Conservation (phyloP, 176 grass and related monocot genomes). For the Oryza glaberrima region DNA sequence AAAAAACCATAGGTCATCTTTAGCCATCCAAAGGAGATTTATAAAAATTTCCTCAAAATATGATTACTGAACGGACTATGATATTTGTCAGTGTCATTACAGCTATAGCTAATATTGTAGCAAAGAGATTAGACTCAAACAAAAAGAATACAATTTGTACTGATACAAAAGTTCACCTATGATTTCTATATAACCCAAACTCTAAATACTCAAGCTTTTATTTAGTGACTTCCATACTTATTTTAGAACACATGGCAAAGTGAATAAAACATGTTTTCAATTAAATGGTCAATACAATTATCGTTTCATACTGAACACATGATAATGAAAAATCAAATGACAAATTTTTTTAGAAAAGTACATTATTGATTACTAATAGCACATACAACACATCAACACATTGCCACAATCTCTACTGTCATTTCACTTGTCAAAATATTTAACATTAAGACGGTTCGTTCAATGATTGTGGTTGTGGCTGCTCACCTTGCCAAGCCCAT, state of each 20-base stretch:
- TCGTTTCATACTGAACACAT: not conserved
- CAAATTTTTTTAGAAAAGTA: not conserved
- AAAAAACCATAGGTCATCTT: not conserved
- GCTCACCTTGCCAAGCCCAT: conserved; percentile 89
- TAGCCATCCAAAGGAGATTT: not conserved
- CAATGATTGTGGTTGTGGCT: conserved; percentile 22
- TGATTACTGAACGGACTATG: not conserved
- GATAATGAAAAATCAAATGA: conserved; percentile 17
- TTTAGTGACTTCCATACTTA: not conserved
- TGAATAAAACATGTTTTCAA: not conserved
- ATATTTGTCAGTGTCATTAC: not conserved
- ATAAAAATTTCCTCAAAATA: not conserved
- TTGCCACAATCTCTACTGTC: not conserved
- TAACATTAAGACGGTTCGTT: not conserved
- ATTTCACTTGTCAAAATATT: not conserved
- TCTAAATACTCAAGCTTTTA: not conserved
- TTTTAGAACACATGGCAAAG: not conserved
- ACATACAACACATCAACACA: not conserved
- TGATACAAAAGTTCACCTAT: no score
- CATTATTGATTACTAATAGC: conserved; percentile 16
- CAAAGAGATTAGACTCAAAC: not conserved
- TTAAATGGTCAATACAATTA: not conserved
- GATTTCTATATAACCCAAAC: not conserved
- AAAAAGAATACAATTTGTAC: no score
- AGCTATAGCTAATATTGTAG: not conserved